These are phyloP conservation scores for Aechmea fasciata DNA, from an alignment of 176 grass and related monocot species.

Conservation along the genomic window DNA sequence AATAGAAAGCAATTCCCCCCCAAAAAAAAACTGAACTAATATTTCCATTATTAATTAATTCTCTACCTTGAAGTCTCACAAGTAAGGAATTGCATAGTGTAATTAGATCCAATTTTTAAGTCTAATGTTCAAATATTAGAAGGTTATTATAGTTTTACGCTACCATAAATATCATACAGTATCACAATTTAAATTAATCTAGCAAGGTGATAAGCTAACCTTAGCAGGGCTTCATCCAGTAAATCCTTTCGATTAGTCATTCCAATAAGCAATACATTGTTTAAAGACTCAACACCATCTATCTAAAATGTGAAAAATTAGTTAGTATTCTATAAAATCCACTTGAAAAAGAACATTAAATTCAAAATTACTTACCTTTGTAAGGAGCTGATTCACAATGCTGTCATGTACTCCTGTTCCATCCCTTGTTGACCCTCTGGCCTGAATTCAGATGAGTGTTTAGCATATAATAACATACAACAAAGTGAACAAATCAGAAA, in stretches of 20 bases:
- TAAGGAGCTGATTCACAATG: constrained; percentile 96
- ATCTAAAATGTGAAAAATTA: constrained; percentile 44
- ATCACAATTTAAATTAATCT: background rate
- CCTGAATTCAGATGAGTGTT: constrained; percentile 27
- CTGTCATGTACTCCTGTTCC: constrained; percentile 93
- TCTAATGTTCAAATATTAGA: too few species aligned
- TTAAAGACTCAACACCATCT: constrained; percentile 90
- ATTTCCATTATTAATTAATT: too few species aligned
- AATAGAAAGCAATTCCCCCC: too few species aligned
- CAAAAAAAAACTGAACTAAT: too few species aligned
- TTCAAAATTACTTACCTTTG: constrained; percentile 43
- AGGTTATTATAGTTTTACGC: too few species aligned
- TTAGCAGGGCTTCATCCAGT: constrained; percentile 90
- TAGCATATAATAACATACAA: too few species aligned
- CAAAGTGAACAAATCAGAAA: too few species aligned
- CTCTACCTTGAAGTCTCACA: too few species aligned
- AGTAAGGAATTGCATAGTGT: too few species aligned
- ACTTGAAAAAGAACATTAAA: background rate
- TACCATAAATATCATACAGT: background rate
- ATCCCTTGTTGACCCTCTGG: constrained; percentile 89
- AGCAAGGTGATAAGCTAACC: constrained; percentile 29
- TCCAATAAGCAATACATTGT: constrained; percentile 98
- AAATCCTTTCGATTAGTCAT: constrained; percentile 99
- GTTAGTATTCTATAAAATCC: constrained; percentile 24
- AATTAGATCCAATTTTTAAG: too few species aligned